Evolutionary conservation across 768 basidiomycete species (phyloP).

Genomic region (Lactifluus subvellereus): DNA sequence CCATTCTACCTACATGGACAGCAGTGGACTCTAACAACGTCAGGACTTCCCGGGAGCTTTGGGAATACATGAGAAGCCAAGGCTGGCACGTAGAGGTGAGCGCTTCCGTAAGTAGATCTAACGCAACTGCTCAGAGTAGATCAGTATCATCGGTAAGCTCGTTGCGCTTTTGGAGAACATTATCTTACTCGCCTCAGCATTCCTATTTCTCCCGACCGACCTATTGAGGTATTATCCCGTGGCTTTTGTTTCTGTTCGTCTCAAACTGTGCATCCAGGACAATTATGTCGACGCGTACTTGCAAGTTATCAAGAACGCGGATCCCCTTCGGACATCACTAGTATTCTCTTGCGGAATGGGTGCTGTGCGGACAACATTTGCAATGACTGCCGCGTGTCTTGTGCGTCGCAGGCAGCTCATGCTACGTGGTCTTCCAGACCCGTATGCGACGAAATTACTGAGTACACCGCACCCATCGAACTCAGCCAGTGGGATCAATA

Average conservation of each 20-base stretch:
- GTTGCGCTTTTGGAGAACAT: slow-evolving; percentile 5
- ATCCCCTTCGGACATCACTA: slow-evolving; percentile 74
- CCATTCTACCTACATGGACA: slow-evolving; percentile 91
- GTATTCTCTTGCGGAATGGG: slow-evolving; percentile 98
- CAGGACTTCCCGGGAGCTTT: slow-evolving; percentile 83
- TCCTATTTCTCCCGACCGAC: slow-evolving; percentile 89
- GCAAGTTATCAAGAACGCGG: slow-evolving; percentile 67
- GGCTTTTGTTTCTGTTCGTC: background rate
- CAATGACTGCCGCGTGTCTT: slow-evolving; percentile 91
- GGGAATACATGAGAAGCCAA: slow-evolving; percentile 66
- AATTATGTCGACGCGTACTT: slow-evolving; percentile 96
- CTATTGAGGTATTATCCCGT: slow-evolving; percentile 63
- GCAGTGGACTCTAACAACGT: slow-evolving; percentile 78
- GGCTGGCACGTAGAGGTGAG: slow-evolving; percentile 92
- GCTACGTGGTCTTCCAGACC: slow-evolving; percentile 63
- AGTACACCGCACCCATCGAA: slow-evolving; percentile 22
- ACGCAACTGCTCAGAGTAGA: background rate
- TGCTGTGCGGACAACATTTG: slow-evolving; percentile 92
- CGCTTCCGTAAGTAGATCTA: slow-evolving; percentile 18
- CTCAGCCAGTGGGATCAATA: slow-evolving; percentile 39
- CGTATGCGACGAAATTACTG: slow-evolving; percentile 50
- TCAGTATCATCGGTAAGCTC: slow-evolving; percentile 67
- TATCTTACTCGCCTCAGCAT: slow-evolving; percentile 45
- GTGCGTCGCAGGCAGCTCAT: slow-evolving; percentile 69
- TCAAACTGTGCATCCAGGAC: slow-evolving; percentile 43